phyloP scores from a whole-genome alignment of 2,329 filamentous ascomycete genomes.

The Fusarium coicis region DNA sequence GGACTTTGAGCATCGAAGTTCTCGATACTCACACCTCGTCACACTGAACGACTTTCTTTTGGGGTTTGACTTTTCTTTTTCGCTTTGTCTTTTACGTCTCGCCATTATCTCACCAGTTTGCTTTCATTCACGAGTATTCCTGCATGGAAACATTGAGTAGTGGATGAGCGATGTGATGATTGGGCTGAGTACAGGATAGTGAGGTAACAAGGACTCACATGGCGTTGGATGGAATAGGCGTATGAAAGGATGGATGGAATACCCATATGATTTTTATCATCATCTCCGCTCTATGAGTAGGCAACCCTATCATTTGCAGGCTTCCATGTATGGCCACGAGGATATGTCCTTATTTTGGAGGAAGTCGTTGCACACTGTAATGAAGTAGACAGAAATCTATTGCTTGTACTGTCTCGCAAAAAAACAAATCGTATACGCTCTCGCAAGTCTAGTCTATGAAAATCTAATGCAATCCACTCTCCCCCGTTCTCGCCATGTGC shows the following conservation, averaged over 20 bases:
- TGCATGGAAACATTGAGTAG: neutral
- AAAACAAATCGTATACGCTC: slow-evolving; percentile 4
- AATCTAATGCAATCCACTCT: slow-evolving; percentile 51
- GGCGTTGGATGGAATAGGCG: neutral
- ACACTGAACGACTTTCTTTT: neutral
- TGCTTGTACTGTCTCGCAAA: slow-evolving; percentile 13
- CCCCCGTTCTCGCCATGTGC: slow-evolving; percentile 60
- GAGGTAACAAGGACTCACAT: neutral
- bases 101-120: rapidly evolving
- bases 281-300: neutral
- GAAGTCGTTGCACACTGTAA: neutral
- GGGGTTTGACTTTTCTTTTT: neutral
- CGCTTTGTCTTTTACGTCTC: neutral
- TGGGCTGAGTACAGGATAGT: neutral
- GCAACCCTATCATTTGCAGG: no score
- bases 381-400: slow-evolving; percentile 4
- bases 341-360: no score
- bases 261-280: neutral
- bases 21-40: neutral
- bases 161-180: neutral
- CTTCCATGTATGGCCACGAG: neutral
- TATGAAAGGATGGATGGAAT: neutral
- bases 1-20: rapidly evolving
- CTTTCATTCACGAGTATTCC: neutral
- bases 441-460: slow-evolving; percentile 8